Percentiles rank a stretch among this genome's conserved stretches.
phyloP scores from a whole-genome alignment of 306 rosid genomes.

The Hylodesmum podocarpum region DNA sequence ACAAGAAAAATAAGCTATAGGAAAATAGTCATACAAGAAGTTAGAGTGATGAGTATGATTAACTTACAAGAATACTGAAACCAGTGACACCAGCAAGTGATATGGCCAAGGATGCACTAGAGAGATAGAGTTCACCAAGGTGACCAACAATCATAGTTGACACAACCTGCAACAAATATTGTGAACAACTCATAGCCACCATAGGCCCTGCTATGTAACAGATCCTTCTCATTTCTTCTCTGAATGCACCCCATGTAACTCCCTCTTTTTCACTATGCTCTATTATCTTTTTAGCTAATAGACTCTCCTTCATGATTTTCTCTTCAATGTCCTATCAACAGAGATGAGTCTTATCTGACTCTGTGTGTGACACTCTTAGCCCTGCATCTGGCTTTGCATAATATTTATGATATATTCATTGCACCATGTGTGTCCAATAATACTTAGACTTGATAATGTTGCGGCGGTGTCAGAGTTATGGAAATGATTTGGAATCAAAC shows the following conservation, averaged over 20 bases:
- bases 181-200: conserved; percentile 37
- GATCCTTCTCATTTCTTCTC: conserved; percentile 42
- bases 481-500: too few relatives aligned
- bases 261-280: neutral
- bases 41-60: too few relatives aligned
- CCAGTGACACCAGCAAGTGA: conserved; percentile 54
- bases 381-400: neutral
- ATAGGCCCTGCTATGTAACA: conserved; percentile 39
- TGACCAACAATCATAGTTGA: conserved; percentile 58
- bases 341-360: too few relatives aligned
- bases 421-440: too few relatives aligned
- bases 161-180: conserved; percentile 41
- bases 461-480: too few relatives aligned
- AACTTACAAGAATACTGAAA: conserved; percentile 50
- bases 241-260: neutral
- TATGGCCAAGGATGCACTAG: conserved; percentile 51
- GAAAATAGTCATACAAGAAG: too few relatives aligned
- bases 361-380: too few relatives aligned
- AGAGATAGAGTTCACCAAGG: conserved; percentile 49
- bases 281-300: neutral
- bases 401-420: too few relatives aligned
- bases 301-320: neutral
- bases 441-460: too few relatives aligned
- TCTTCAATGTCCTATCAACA: neutral
- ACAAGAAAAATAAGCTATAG: too few relatives aligned